Percentiles rank a stretch among this genome's conserved stretches.
phyloP scores from a whole-genome alignment of 306 rosid genomes.

The Pterocarpus santalinus region DNA sequence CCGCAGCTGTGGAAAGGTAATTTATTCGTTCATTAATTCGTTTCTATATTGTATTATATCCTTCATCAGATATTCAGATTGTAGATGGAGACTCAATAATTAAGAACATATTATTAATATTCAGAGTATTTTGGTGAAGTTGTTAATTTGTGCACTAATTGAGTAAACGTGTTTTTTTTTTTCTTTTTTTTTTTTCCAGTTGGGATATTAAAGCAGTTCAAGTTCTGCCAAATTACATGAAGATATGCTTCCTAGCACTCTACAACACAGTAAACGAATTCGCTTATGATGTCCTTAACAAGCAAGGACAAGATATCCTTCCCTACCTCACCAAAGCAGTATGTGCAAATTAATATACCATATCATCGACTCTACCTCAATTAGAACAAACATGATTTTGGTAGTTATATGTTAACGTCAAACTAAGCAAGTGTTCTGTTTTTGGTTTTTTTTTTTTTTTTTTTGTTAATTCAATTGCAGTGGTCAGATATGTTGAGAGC shows the following conservation, averaged over 20 bases:
- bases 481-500: conserved; percentile 72
- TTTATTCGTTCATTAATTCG: background rate
- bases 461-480: conserved; percentile 45
- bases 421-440: background rate
- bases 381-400: background rate
- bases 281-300: conserved; percentile 52
- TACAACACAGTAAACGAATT: conserved; percentile 71
- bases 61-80: background rate
- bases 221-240: conserved; percentile 64
- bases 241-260: conserved; percentile 67
- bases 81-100: background rate
- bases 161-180: background rate
- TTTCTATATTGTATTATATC: background rate
- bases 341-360: background rate
- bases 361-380: background rate
- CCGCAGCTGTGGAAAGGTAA: conserved; percentile 62
- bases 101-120: background rate
- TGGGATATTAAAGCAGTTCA: conserved; percentile 62
- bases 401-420: background rate
- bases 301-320: conserved; percentile 52
- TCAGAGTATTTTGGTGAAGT: background rate
- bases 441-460: background rate
- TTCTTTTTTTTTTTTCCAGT: conserved; percentile 35
- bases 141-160: background rate
- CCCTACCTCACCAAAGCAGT: conserved; percentile 64